A percentile compares a stretch with the other conserved stretches of the same genome.
Evolutionary conservation across 2,329 filamentous ascomycete genomes (phyloP).

Genomic region (Berkeleyomyces rouxiae): DNA sequence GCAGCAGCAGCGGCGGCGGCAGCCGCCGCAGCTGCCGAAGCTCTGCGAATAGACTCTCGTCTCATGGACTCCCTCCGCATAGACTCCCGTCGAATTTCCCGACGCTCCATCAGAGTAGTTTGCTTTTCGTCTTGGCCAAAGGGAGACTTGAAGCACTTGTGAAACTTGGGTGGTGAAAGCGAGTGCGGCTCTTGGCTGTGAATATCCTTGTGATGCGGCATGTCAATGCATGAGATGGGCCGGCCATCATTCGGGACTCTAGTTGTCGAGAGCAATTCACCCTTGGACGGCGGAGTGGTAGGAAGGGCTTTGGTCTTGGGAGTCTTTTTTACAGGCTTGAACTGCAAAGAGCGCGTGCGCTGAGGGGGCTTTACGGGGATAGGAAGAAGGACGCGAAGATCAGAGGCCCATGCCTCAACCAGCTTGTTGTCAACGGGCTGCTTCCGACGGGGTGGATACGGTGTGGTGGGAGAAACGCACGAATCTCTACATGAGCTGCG

Average conservation of each 20-base stretch:
- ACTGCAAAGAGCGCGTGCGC: constrained; percentile 8
- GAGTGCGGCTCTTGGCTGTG: not conserved
- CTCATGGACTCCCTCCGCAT: not conserved
- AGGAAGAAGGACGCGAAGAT: constrained; percentile 2
- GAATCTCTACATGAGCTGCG: constrained; percentile 12
- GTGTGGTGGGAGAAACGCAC: constrained; percentile 12
- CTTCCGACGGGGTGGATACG: constrained; percentile 8
- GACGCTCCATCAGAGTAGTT: not conserved
- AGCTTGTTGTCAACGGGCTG: not conserved
- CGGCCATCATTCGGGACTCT: not conserved
- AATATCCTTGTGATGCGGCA: not conserved
- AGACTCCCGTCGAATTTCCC: not conserved
- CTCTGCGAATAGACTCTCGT: constrained; percentile 1
- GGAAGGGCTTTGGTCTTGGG: constrained; percentile 1
- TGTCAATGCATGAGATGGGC: constrained; percentile 4
- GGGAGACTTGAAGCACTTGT: constrained; percentile 7
- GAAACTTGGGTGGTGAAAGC: constrained; percentile 9
- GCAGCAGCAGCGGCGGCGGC: not conserved
- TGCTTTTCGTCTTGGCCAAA: constrained; percentile 1
- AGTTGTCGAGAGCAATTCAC: not conserved
- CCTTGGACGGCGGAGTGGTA: constrained; percentile 10
- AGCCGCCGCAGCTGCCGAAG: not conserved
- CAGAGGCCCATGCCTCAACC: constrained; percentile 9
- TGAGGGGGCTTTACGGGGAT: constrained; percentile 9
- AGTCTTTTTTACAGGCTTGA: constrained; percentile 9